A percentile compares a stretch with the other conserved stretches of the same genome.
Conservation (phyloP, 371 early-diverging fungal genomes). For the Encephalitozoon hellem region DNA sequence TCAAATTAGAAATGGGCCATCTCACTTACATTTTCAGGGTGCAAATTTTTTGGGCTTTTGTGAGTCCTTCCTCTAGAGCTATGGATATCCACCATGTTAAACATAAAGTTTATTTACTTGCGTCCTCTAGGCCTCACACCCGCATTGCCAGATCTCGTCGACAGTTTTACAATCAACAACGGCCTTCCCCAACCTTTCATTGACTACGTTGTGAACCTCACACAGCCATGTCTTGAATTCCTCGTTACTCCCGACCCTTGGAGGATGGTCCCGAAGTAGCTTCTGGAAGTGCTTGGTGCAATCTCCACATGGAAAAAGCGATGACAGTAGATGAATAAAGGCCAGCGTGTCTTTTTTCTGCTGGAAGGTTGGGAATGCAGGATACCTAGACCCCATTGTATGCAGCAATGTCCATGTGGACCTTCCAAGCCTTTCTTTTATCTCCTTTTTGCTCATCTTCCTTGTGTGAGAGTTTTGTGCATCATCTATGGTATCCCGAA, state of each 20-base stretch:
- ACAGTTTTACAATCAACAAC: constrained; percentile 81
- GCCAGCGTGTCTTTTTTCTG: constrained; percentile 70
- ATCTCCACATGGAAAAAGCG: constrained; percentile 82
- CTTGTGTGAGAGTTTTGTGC: not conserved
- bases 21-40: constrained; percentile 37
- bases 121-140: constrained; percentile 35
- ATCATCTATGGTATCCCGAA: not conserved
- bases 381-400: constrained; percentile 91
- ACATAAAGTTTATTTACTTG: not conserved
- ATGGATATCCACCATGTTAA: not conserved
- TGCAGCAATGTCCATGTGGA: constrained; percentile 93
- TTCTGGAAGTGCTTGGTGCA: constrained; percentile 66
- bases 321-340: constrained; percentile 72
- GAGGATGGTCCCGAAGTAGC: constrained; percentile 72
- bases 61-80: not conserved
- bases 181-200: constrained; percentile 75
- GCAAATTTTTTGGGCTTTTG: constrained; percentile 18
- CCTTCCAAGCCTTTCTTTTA: constrained; percentile 74
- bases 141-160: constrained; percentile 76
- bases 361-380: constrained; percentile 68
- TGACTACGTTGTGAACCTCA: constrained; percentile 86
- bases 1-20: constrained; percentile 25
- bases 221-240: constrained; percentile 79
- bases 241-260: constrained; percentile 67
- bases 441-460: constrained; percentile 59